These are phyloP conservation scores for Exophiala mesophila DNA, from an alignment of 2,329 filamentous ascomycete genomes.

Conservation along the genomic window DNA sequence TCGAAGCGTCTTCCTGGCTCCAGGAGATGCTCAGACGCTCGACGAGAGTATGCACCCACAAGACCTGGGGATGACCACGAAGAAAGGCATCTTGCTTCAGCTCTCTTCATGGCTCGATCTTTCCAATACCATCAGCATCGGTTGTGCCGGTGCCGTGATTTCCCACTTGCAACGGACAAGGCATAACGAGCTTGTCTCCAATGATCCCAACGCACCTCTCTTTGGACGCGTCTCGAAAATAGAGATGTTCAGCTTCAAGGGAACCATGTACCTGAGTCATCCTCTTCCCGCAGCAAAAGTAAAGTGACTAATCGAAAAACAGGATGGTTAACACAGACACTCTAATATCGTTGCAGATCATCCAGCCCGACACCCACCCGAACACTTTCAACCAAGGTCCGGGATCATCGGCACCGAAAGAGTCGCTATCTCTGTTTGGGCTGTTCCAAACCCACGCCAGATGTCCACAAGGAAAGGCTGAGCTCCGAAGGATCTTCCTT, in stretches of 20 bases:
- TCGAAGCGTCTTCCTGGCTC: slow-evolving; percentile 56
- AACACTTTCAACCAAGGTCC: slow-evolving; percentile 73
- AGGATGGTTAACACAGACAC: slow-evolving; percentile 83
- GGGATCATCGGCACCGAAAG: slow-evolving; percentile 63
- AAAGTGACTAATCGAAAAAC: too few species aligned
- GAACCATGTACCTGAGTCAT: slow-evolving; percentile 49
- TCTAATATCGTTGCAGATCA: slow-evolving; percentile 74
- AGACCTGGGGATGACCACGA: slow-evolving; percentile 46
- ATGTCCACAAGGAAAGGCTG: slow-evolving; percentile 71
- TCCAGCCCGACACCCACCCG: slow-evolving; percentile 76
- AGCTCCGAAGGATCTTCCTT: slow-evolving; percentile 74
- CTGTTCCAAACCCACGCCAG: slow-evolving; percentile 70
- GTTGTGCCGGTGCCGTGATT: slow-evolving; percentile 84
- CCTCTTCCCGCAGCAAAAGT: too few species aligned
- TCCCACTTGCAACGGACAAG: slow-evolving; percentile 67
- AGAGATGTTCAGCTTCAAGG: slow-evolving; percentile 67
- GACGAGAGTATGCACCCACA: slow-evolving; percentile 35
- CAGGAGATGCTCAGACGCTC: slow-evolving; percentile 50
- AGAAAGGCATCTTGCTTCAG: slow-evolving; percentile 61
- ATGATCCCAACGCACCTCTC: slow-evolving; percentile 50
- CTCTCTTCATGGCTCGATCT: slow-evolving; percentile 68
- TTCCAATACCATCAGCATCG: slow-evolving; percentile 68
- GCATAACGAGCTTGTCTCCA: slow-evolving; percentile 58
- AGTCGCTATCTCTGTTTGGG: slow-evolving; percentile 77
- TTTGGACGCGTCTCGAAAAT: slow-evolving; percentile 60